Percentiles rank a stretch among this genome's conserved stretches.
These are phyloP conservation scores for Neurospora sp. DNA, from an alignment of 495 filamentous ascomycete species.

Conservation along the genomic window DNA sequence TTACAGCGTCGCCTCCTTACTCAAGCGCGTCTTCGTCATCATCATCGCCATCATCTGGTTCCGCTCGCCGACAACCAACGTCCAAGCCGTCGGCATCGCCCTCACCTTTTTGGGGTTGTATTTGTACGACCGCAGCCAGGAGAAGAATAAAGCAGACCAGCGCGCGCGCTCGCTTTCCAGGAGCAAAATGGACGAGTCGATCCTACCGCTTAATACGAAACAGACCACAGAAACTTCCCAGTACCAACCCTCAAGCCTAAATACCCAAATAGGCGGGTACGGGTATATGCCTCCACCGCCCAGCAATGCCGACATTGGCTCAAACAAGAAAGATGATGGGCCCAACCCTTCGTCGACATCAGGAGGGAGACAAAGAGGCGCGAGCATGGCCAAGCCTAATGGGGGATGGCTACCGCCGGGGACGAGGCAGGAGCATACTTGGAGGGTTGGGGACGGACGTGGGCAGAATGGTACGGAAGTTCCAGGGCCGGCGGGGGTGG, in stretches of 20 bases:
- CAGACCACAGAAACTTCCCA: conserved; percentile 7
- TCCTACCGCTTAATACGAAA: conserved; percentile 57
- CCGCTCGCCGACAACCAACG: conserved; percentile 68
- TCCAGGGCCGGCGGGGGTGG: neutral
- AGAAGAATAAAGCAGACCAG: conserved; percentile 74
- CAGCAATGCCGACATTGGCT: conserved; percentile 6
- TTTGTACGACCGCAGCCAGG: conserved; percentile 86
- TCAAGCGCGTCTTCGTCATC: conserved; percentile 97
- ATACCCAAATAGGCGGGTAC: conserved; percentile 7
- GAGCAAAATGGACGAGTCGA: conserved; percentile 34
- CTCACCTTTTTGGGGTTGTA: conserved; percentile 92
- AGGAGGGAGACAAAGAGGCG: conserved; percentile 28
- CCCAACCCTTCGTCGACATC: neutral
- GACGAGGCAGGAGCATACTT: conserved; percentile 73
- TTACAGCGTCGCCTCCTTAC: conserved; percentile 88
- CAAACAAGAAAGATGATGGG: neutral
- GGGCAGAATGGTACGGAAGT: neutral
- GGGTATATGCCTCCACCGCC: conserved; percentile 3
- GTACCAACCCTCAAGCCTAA: neutral
- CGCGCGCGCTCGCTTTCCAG: conserved; percentile 44
- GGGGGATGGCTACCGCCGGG: conserved; percentile 60
- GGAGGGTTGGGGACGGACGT: conserved; percentile 47
- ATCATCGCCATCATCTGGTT: conserved; percentile 94
- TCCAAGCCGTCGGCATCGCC: conserved; percentile 76
- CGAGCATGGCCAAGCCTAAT: conserved; percentile 30